Evolutionary conservation across 768 basidiomycete genomes (phyloP).

Genomic region (Mycena haematopus): DNA sequence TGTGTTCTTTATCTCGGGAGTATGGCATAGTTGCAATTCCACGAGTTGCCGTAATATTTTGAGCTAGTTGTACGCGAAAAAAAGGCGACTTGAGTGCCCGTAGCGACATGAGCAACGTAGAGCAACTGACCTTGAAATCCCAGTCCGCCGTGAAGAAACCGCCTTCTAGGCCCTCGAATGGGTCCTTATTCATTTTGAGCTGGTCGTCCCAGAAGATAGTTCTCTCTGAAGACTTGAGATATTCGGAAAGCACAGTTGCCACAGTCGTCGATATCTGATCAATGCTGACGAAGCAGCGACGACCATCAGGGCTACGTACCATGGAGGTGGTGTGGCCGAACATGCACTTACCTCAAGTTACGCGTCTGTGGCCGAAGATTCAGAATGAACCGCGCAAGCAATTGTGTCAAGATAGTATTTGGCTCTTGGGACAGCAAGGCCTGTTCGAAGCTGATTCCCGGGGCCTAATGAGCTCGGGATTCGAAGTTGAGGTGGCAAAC

Average conservation of each 20-base stretch:
- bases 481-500: slow-evolving; percentile 28
- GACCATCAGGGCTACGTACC: slow-evolving; percentile 41
- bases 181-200: slow-evolving; percentile 70
- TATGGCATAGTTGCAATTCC: slow-evolving; percentile 80
- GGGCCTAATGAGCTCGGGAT: slow-evolving; percentile 37
- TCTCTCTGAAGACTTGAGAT: slow-evolving; percentile 74
- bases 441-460: slow-evolving; percentile 72
- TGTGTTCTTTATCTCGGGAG: slow-evolving; percentile 66
- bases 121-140: slow-evolving; percentile 75
- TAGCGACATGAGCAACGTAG: slow-evolving; percentile 29
- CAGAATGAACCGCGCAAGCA: slow-evolving; percentile 78
- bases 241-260: slow-evolving; percentile 70
- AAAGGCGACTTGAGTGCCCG: slow-evolving; percentile 26
- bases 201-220: slow-evolving; percentile 85
- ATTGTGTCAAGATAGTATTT: slow-evolving; percentile 72
- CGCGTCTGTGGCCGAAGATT: slow-evolving; percentile 88
- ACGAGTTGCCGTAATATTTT: slow-evolving; percentile 84
- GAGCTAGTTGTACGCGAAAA: slow-evolving; percentile 57
- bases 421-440: slow-evolving; percentile 76
- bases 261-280: slow-evolving; percentile 86
- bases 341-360: slow-evolving; percentile 79
- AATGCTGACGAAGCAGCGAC: slow-evolving; percentile 55
- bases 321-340: slow-evolving; percentile 36
- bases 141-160: slow-evolving; percentile 84
- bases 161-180: slow-evolving; percentile 67